These are phyloP conservation scores for Pulveroboletus sp. DNA, from an alignment of 768 basidiomycete genomes.

Conservation along the genomic window DNA sequence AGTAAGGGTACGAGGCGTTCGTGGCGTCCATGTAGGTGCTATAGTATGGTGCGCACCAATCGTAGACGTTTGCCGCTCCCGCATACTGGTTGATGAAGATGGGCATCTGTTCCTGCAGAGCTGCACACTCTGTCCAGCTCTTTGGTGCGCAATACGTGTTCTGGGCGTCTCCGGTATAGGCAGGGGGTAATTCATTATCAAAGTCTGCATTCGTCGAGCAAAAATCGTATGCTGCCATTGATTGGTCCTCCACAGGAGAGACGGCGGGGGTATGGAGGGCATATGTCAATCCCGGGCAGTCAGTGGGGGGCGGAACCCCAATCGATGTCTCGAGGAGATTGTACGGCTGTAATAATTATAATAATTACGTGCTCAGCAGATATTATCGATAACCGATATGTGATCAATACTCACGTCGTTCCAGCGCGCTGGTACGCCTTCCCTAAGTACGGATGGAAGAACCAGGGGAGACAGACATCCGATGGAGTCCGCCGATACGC, in stretches of 20 bases:
- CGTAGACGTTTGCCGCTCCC: conserved; percentile 12
- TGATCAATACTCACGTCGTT: conserved; percentile 29
- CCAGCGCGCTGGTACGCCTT: conserved; percentile 30
- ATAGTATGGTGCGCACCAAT: conserved; percentile 27
- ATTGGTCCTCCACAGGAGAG: conserved; percentile 25
- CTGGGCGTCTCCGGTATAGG: conserved; percentile 16
- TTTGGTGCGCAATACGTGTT: conserved; percentile 25
- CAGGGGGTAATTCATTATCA: conserved; percentile 4
- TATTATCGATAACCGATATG: conserved; percentile 8
- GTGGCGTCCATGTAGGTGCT: conserved; percentile 4
- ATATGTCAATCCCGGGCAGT: conserved; percentile 24
- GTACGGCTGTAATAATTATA: conserved; percentile 28
- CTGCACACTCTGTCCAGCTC: conserved; percentile 25
- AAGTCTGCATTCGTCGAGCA: conserved; percentile 10
- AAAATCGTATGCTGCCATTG: conserved; percentile 20
- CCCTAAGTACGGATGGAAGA: conserved; percentile 30
- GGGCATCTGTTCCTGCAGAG: conserved; percentile 20
- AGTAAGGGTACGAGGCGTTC: conserved; percentile 11
- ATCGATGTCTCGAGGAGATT: conserved; percentile 33
- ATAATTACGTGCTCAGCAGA: conserved; percentile 19
- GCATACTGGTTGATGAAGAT: conserved; percentile 30
- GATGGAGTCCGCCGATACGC: conserved; percentile 20
- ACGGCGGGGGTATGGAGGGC: conserved; percentile 21
- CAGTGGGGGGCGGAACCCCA: conserved; percentile 23
- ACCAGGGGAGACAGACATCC: conserved; percentile 30